Percentiles rank a stretch among this genome's conserved stretches.
Evolutionary conservation across 192 early-diverging fungal species (phyloP).

Genomic region (Coemansia sp.): DNA sequence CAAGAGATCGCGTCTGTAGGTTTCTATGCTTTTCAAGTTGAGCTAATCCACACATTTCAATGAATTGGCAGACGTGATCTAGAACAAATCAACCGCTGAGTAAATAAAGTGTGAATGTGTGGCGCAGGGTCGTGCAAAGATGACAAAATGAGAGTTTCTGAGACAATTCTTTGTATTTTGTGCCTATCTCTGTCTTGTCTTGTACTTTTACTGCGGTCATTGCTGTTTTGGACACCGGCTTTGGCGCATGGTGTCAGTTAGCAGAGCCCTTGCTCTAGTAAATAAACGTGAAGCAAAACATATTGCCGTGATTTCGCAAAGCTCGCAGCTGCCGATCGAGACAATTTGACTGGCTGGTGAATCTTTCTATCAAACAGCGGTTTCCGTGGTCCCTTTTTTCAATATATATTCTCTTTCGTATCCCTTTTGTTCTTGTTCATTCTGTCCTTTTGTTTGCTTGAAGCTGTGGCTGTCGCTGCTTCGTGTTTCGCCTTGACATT

Average conservation of each 20-base stretch:
- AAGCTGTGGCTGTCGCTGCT: neutral
- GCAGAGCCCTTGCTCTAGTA: neutral
- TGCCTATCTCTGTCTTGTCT: neutral
- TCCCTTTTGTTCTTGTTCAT: neutral
- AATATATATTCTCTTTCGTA: neutral
- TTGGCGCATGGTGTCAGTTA: neutral
- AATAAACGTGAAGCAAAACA: neutral
- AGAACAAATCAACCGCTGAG: neutral
- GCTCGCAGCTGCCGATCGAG: neutral
- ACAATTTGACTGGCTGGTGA: neutral
- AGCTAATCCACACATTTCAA: neutral
- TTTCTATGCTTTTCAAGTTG: constrained; percentile 3
- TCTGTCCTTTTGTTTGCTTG: neutral
- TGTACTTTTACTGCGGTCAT: neutral
- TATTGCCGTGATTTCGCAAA: neutral
- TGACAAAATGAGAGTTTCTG: neutral
- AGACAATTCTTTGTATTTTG: constrained; percentile 3
- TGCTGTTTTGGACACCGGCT: neutral
- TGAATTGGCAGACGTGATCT: neutral
- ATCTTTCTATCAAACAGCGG: neutral
- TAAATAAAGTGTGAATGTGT: neutral
- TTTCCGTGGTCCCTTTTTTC: neutral
- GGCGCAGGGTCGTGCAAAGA: neutral
- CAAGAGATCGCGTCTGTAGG: constrained; percentile 53
- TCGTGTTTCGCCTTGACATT: neutral